phyloP scores from a whole-genome alignment of 495 filamentous ascomycete genomes.

The Podospora tetraspora region DNA sequence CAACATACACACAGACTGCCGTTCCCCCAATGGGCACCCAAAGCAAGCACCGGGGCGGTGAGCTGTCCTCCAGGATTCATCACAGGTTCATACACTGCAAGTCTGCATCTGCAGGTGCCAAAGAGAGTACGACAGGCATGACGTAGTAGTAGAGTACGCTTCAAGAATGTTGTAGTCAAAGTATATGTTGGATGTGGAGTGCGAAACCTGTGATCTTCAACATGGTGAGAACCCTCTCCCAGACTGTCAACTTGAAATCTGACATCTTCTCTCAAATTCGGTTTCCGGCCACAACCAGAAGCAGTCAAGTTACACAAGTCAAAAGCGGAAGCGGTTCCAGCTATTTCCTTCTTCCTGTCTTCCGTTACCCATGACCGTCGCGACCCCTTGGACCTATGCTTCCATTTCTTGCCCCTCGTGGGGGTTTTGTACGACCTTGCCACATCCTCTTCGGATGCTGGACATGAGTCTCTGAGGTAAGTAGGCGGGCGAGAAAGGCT shows the following conservation, averaged over 20 bases:
- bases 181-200: neutral
- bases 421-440: neutral
- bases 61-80: neutral
- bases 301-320: neutral
- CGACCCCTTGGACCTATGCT: neutral
- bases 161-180: neutral
- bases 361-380: neutral
- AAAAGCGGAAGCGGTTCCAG: neutral
- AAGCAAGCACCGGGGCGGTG: neutral
- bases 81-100: neutral
- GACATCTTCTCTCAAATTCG: neutral
- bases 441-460: neutral
- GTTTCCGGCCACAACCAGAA: neutral
- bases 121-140: neutral
- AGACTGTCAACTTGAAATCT: neutral
- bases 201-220: neutral
- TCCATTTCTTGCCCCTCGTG: neutral
- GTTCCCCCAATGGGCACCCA: no score
- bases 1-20: no score
- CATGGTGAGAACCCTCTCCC: neutral
- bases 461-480: neutral
- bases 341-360: neutral
- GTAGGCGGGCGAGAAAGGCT: neutral
- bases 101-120: neutral
- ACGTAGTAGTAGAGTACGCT: neutral